These are phyloP conservation scores for Athelia sp. DNA, from an alignment of 1,284 basidiomycete species.

Conservation along the genomic window DNA sequence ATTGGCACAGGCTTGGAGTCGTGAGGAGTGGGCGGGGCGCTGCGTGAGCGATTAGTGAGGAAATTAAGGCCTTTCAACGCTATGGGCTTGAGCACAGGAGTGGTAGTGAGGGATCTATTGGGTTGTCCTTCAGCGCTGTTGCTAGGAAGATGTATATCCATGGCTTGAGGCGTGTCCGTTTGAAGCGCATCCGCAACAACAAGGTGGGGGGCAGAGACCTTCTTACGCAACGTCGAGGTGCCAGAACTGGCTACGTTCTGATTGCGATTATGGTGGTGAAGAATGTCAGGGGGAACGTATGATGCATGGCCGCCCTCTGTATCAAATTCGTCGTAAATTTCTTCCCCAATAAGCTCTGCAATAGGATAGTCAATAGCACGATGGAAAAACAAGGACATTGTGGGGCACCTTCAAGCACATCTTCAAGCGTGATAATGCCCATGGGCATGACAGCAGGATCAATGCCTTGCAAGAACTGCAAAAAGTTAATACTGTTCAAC, in stretches of 20 bases:
- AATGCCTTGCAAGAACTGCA: conserved; percentile 67
- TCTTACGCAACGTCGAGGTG: conserved; percentile 14
- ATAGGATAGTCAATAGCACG: background rate
- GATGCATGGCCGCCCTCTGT: conserved; percentile 59
- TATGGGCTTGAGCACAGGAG: conserved; percentile 35
- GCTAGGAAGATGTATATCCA: conserved; percentile 6
- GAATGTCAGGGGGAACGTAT: conserved; percentile 1
- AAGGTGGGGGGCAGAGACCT: conserved; percentile 16
- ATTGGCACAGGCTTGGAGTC: conserved; percentile 10
- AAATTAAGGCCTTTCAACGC: conserved; percentile 46
- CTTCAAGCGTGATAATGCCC: conserved; percentile 91
- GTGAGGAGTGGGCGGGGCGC: conserved; percentile 50
- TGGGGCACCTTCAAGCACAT: conserved; percentile 77
- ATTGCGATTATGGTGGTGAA: background rate
- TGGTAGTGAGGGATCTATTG: conserved; percentile 17
- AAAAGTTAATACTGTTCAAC: background rate
- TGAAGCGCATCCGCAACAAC: conserved; percentile 23
- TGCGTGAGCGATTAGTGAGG: conserved; percentile 41
- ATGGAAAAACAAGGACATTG: conserved; percentile 1
- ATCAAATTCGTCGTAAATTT: conserved; percentile 87
- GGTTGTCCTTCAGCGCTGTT: conserved; percentile 5
- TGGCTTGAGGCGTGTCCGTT: conserved; percentile 10
- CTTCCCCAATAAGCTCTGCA: conserved; percentile 82
- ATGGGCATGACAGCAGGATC: conserved; percentile 75
- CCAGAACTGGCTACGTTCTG: background rate